phyloP scores from a whole-genome alignment of 2,329 filamentous ascomycete genomes.

The Aspergillus sergii region DNA sequence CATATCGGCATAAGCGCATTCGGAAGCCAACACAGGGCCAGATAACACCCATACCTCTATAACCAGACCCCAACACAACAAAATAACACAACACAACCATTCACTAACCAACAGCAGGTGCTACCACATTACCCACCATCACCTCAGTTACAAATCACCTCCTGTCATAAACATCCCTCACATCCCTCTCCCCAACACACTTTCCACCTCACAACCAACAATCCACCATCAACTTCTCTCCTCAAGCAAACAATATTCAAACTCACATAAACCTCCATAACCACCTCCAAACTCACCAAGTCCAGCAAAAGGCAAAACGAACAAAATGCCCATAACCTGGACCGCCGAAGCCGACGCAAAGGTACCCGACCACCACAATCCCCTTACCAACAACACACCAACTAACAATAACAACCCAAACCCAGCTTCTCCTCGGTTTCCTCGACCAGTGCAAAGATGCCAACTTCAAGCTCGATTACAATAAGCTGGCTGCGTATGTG shows the following conservation, averaged over 20 bases:
- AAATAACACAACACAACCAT: neutral
- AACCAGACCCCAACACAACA: neutral
- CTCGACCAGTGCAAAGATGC: neutral
- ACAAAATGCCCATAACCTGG: neutral
- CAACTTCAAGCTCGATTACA: conserved; percentile 3
- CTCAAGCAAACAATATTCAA: neutral
- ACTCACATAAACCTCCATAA: neutral
- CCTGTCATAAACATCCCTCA: neutral
- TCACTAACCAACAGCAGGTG: neutral
- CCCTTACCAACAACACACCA: too few relatives aligned
- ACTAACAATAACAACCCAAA: neutral
- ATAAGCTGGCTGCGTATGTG: conserved; percentile 5
- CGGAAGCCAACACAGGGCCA: neutral
- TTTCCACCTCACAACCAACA: too few relatives aligned
- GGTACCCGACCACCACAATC: neutral
- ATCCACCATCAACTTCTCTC: neutral
- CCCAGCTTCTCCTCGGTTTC: conserved; percentile 9
- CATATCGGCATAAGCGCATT: neutral
- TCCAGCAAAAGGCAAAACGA: neutral
- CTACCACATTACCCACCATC: neutral
- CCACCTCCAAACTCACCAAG: too few relatives aligned
- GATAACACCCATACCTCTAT: neutral
- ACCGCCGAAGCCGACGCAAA: neutral
- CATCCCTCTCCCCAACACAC: neutral
- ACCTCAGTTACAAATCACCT: neutral